Conservation (phyloP, 148 eudicot species). For the Vaccinium corymbosum region DNA sequence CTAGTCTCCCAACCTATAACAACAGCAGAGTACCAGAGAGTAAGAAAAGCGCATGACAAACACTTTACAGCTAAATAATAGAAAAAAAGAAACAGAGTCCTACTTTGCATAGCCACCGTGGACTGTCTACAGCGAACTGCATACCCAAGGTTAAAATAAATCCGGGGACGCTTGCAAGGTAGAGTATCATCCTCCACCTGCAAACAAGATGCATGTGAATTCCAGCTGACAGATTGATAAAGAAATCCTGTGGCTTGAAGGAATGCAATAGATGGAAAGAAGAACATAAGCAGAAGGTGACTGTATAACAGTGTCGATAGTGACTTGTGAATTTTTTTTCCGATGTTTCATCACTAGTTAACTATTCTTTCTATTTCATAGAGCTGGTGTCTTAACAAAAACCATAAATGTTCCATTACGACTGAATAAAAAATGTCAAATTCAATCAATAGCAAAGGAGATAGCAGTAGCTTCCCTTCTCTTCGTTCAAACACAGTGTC, state of each 20-base stretch:
- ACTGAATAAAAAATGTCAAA: not conserved
- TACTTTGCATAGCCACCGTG: conserved; percentile 88
- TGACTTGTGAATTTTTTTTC: not conserved
- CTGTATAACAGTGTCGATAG: not conserved
- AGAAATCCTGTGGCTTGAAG: not conserved
- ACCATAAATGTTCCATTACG: not conserved
- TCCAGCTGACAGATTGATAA: not conserved
- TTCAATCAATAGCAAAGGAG: not conserved
- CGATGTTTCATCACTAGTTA: not conserved
- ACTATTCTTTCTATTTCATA: not conserved
- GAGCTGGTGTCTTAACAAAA: not conserved
- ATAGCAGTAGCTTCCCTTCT: not conserved
- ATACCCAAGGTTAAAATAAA: conserved; percentile 57
- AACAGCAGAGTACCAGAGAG: not conserved
- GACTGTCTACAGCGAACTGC: conserved; percentile 57
- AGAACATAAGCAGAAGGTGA: not conserved
- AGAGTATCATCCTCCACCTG: conserved; percentile 84
- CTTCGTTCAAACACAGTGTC: not conserved
- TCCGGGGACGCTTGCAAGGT: conserved; percentile 71
- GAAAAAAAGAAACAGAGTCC: conserved; percentile 16
- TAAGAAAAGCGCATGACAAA: not conserved
- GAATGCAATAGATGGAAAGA: not conserved
- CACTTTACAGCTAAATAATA: not conserved
- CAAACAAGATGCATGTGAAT: conserved; percentile 8
- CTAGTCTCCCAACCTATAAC: conserved; percentile 2